Evolutionary conservation across 1,139 yeast genomes (phyloP), one percentile per base, ranked within the genome.

Genomic region (Torulaspora pretoriensis): DNA sequence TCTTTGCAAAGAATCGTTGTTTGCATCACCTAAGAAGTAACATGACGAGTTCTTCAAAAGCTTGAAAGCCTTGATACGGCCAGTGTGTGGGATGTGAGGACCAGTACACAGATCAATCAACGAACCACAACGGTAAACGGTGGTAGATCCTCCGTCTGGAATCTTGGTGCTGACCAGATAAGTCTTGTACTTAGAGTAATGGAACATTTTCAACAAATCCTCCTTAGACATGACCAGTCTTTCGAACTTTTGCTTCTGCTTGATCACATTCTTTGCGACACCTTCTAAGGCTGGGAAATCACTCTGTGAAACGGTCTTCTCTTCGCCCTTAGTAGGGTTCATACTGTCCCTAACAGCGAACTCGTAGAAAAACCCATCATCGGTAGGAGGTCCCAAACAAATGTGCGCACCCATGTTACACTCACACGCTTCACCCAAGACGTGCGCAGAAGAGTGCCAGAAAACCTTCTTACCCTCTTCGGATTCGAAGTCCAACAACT

Each of bases 401-500:
- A 94, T 80, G 64, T 90, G 96, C 55, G 96, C 95, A 54, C 97
- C 97, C 66, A 83, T 75, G 68, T 88, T 94, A 67, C 96, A 85
- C 72, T 94, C 99, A 72, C 96, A 84, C 42, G 97, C 94, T 72
- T 94, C 98, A 69, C 99, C 99, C 58, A 94, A 75, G 50, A 94
- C 92, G 70, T 94, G 99, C 46, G 99, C 99, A 57, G 96, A 84
- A 4, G 98, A 92, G 68, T 94, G 99, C 98, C 98, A 94, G 71
- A 94, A 94, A 38, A 92, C 98, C 55, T 81, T 81, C 67, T 83
- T 87, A 68, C 97, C 98, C 64, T 90, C 97, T 17, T 87, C 88
- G 53, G 81, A 67, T 35, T 80, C 83, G 70, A 94, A 94, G 60
- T 83, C 88, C 53, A 81, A 71, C 59, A 89, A 84, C 65, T 88